Evolutionary conservation across 208 protist genomes (phyloP).

Genomic region (Angomonas deanei): DNA sequence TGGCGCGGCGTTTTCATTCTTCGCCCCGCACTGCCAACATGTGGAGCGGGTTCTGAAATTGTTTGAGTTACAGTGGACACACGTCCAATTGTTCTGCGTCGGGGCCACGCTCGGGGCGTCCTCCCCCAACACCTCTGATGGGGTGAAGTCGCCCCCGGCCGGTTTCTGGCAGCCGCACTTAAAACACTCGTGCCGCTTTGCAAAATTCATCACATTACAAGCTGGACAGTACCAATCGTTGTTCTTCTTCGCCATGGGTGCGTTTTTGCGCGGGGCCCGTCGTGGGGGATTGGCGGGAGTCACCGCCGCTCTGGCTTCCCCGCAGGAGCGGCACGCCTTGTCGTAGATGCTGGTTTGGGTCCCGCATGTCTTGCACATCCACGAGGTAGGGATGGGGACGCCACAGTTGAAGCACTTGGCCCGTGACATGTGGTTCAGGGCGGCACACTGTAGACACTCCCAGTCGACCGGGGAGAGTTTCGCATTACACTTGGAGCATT

Average conservation of each 20-base stretch:
- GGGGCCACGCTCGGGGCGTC: background rate
- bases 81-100: conserved; percentile 80
- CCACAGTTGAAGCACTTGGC: conserved; percentile 73
- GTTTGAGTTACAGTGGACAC: conserved; percentile 59
- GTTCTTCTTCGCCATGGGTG: background rate
- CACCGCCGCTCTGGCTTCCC: conserved; percentile 11
- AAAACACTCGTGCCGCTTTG: conserved; percentile 60
- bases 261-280: background rate
- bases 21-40: conserved; percentile 79
- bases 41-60: conserved; percentile 80
- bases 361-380: conserved; percentile 54
- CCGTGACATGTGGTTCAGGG: conserved; percentile 74
- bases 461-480: conserved; percentile 64
- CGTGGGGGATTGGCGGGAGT: background rate
- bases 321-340: conserved; percentile 50
- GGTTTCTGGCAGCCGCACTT: conserved; percentile 38
- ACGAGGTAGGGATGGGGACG: conserved; percentile 60
- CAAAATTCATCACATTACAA: conserved; percentile 74
- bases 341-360: conserved; percentile 78
- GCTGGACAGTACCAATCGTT: conserved; percentile 69
- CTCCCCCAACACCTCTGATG: background rate
- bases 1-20: conserved; percentile 5
- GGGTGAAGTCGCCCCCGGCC: background rate
- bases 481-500: conserved; percentile 49
- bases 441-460: conserved; percentile 75